Conservation (phyloP, 768 basidiomycete genomes). For the Boletus edulis region DNA sequence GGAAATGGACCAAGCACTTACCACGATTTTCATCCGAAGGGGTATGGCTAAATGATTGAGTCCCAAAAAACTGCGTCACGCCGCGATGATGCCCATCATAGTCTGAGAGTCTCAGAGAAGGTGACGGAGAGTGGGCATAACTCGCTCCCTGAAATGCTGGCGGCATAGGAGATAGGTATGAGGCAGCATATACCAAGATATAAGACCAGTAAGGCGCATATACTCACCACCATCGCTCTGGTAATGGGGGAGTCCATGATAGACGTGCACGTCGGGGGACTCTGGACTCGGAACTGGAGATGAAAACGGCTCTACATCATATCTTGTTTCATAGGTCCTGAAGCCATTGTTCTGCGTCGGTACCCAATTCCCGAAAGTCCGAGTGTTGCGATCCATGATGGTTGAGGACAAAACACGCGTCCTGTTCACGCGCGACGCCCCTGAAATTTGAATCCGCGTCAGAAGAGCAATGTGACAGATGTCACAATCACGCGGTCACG, state of each 20-base stretch:
- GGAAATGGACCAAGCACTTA: not conserved
- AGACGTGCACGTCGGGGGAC: constrained; percentile 3
- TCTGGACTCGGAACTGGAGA: constrained; percentile 10
- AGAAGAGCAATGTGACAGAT: constrained; percentile 14
- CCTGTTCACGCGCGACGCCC: not conserved
- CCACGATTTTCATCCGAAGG: not conserved
- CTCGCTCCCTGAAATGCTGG: constrained; percentile 22
- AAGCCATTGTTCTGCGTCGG: not conserved
- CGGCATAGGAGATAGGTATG: constrained; percentile 37
- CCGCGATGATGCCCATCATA: not conserved
- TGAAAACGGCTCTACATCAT: not conserved
- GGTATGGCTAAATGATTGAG: not conserved
- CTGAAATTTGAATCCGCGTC: not conserved
- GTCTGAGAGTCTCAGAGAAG: not conserved
- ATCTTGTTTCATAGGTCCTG: not conserved
- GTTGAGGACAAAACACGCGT: constrained; percentile 7
- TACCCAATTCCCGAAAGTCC: not conserved
- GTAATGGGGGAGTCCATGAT: constrained; percentile 3
- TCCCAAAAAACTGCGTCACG: not conserved
- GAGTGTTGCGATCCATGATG: constrained; percentile 15
- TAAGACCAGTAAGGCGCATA: constrained; percentile 20
- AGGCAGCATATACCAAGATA: constrained; percentile 22
- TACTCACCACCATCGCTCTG: constrained; percentile 18
- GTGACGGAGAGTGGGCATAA: constrained; percentile 2
- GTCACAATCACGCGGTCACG: constrained; percentile 29